These are phyloP conservation scores for Pseudotsuga menziesii DNA, from an alignment of 75 land plant genomes.

Conservation along the genomic window DNA sequence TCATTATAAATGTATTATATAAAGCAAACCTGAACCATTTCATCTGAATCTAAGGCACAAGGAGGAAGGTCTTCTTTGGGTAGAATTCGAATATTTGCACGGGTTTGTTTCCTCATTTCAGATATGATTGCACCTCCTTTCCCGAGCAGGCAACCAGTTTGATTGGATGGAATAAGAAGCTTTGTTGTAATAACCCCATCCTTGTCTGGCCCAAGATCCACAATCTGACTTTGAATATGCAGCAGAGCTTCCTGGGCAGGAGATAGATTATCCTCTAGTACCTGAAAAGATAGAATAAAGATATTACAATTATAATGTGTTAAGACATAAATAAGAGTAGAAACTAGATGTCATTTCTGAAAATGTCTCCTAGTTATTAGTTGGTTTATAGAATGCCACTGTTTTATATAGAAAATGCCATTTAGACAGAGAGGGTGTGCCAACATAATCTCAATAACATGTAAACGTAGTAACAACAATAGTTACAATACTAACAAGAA, in stretches of 20 bases:
- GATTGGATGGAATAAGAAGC: conserved; percentile 66
- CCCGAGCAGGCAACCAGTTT: conserved; percentile 61
- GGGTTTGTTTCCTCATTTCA: conserved; percentile 53
- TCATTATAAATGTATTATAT: not conserved
- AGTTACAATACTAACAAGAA: not conserved
- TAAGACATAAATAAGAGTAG: not conserved
- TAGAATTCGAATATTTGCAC: conserved; percentile 66
- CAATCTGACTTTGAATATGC: conserved; percentile 76
- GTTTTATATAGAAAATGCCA: not conserved
- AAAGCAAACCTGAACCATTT: conserved; percentile 64
- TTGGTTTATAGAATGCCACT: not conserved
- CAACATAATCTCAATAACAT: not conserved
- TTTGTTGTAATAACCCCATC: conserved; percentile 69
- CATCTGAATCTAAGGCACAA: conserved; percentile 52
- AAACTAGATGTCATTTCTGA: not conserved
- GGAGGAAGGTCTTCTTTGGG: conserved; percentile 56
- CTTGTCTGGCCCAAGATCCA: conserved; percentile 63
- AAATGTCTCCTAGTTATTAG: not conserved
- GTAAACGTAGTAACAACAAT: not conserved
- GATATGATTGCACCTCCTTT: conserved; percentile 50
- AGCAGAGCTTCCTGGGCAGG: conserved; percentile 94
- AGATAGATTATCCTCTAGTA: conserved; percentile 81
- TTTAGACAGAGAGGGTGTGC: not conserved
- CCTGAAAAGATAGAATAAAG: conserved; percentile 26
- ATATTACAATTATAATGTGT: conserved; percentile 5